These are phyloP conservation scores for Draba incana DNA, from an alignment of 345 rosid species.

Conservation along the genomic window DNA sequence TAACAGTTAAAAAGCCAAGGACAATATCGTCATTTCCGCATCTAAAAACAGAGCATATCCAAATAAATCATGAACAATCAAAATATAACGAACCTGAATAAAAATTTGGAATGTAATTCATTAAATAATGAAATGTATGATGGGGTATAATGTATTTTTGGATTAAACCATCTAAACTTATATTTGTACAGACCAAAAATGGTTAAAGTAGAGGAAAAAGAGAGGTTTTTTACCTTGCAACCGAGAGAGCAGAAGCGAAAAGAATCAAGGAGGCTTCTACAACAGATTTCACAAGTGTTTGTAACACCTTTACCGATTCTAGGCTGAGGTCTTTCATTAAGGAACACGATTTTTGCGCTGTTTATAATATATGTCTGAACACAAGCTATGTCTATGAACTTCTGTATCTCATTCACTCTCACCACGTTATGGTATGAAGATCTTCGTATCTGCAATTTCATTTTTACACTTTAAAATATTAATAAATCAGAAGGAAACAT, in stretches of 20 bases:
- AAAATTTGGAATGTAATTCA: background rate
- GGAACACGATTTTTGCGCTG: conserved; percentile 89
- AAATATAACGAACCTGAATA: background rate
- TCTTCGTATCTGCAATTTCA: conserved; percentile 72
- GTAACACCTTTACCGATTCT: conserved; percentile 95
- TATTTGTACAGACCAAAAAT: background rate
- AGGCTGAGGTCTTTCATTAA: conserved; percentile 88
- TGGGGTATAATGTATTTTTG: background rate
- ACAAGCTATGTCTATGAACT: conserved; percentile 73
- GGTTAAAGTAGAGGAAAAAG: conserved; percentile 19
- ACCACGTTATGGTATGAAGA: conserved; percentile 97
- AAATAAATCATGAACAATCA: conserved; percentile 5
- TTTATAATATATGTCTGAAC: conserved; percentile 93
- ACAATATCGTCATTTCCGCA: conserved; percentile 15
- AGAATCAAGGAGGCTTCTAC: conserved; percentile 88
- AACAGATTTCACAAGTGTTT: conserved; percentile 87
- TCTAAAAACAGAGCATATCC: conserved; percentile 23
- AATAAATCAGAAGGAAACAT: too few relatives aligned
- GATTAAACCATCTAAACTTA: background rate
- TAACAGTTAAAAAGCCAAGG: conserved; percentile 6
- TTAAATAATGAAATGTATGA: conserved; percentile 9
- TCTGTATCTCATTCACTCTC: conserved; percentile 89
- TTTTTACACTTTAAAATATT: too few relatives aligned
- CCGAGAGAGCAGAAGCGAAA: conserved; percentile 95
- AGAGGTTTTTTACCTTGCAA: conserved; percentile 53